Evolutionary conservation across 1,284 basidiomycete species (phyloP).

Genomic region (Pisolithus thermaeus): DNA sequence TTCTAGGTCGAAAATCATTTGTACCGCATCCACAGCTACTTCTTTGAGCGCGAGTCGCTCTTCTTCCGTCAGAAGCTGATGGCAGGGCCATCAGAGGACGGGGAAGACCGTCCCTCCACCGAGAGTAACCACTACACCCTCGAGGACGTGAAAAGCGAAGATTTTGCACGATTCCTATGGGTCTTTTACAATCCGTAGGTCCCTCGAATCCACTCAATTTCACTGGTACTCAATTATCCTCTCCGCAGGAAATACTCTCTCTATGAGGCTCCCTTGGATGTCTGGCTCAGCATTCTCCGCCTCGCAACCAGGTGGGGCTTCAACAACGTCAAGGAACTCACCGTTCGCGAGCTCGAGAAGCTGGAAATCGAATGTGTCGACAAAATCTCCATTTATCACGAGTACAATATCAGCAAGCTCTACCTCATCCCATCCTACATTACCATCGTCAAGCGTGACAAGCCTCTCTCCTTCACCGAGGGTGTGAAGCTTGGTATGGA

Average conservation of each 20-base stretch:
- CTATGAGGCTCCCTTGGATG: slow-evolving; percentile 43
- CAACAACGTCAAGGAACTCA: slow-evolving; percentile 42
- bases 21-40: slow-evolving; percentile 47
- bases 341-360: slow-evolving; percentile 43
- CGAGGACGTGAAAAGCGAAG: slow-evolving; percentile 39
- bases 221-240: slow-evolving; percentile 3
- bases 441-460: slow-evolving; percentile 40
- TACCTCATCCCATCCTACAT: slow-evolving; percentile 45
- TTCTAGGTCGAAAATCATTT: slow-evolving; percentile 41
- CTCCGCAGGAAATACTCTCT: slow-evolving; percentile 45
- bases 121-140: slow-evolving; percentile 39
- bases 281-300: slow-evolving; percentile 47
- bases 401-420: slow-evolving; percentile 38
- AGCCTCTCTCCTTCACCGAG: slow-evolving; percentile 42
- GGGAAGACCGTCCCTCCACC: slow-evolving; percentile 34
- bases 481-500: slow-evolving; percentile 44
- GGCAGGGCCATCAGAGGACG: slow-evolving; percentile 27
- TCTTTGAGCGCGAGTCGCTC: slow-evolving; percentile 54
- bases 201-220: neutral
- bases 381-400: slow-evolving; percentile 47
- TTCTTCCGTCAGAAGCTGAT: slow-evolving; percentile 42
- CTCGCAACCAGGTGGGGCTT: slow-evolving; percentile 48
- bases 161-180: slow-evolving; percentile 53
- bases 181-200: slow-evolving; percentile 64
- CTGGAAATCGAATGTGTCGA: slow-evolving; percentile 39